A percentile compares a stretch with the other conserved stretches of the same genome.
Evolutionary conservation across 2,329 filamentous ascomycete genomes (phyloP).

Genomic region (Paracorniculantispora psalliotae): DNA sequence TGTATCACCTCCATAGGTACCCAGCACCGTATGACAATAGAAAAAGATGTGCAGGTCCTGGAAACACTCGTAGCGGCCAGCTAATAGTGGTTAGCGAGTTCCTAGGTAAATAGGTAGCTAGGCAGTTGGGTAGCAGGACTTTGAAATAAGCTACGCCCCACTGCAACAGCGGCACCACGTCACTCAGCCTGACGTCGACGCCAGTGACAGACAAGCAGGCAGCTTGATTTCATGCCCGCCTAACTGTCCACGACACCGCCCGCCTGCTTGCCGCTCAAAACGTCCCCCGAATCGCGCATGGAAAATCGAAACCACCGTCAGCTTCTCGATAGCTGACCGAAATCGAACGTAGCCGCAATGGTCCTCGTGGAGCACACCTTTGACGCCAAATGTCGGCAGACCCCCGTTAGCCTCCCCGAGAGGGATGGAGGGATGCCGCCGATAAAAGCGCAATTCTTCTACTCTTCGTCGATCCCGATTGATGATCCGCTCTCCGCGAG

Average conservation of each 20-base stretch:
- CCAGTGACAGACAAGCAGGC: neutral
- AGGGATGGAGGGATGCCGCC: conserved; percentile 50
- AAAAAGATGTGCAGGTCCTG: too few species aligned
- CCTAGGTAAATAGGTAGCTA: too few species aligned
- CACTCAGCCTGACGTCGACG: neutral
- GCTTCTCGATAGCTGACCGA: conserved; percentile 7
- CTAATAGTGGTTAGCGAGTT: too few species aligned
- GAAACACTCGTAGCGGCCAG: too few species aligned
- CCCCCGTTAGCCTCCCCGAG: conserved; percentile 37
- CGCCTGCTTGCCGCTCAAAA: neutral
- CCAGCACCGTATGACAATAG: too few species aligned
- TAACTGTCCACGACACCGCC: neutral
- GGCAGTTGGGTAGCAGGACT: neutral
- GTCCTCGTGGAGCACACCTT: conserved; percentile 46
- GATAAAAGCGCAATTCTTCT: conserved; percentile 74
- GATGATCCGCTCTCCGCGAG: conserved; percentile 78
- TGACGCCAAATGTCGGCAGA: conserved; percentile 54
- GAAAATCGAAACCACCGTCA: neutral
- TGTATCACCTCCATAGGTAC: too few species aligned
- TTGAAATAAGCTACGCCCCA: neutral
- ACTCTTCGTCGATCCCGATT: conserved; percentile 74
- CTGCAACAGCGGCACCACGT: neutral
- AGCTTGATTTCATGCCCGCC: neutral
- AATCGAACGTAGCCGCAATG: conserved; percentile 4
- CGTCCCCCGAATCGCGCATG: neutral